Conservation (phyloP, 2,329 filamentous ascomycete species). For the Harringtonia aguacate region DNA sequence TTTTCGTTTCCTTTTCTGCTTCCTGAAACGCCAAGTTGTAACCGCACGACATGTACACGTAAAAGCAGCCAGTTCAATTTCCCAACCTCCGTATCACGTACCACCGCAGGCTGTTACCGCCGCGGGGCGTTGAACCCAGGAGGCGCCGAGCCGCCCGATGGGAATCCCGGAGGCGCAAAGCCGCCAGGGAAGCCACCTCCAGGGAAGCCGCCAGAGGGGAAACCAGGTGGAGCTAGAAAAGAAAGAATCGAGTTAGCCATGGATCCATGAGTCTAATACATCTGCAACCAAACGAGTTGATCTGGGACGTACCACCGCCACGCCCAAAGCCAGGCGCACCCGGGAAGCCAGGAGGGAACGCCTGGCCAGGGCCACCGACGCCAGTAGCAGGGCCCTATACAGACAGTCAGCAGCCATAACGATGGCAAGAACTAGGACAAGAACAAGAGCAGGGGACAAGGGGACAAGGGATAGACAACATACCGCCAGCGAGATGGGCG, state of each 20-base stretch:
- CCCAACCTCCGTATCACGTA: slow-evolving; percentile 7
- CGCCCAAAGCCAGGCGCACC: slow-evolving; percentile 41
- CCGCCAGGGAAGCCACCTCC: slow-evolving; percentile 31
- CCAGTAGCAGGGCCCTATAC: slow-evolving; percentile 68
- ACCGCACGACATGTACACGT: no score
- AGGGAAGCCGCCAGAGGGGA: slow-evolving; percentile 6
- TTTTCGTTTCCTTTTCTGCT: not conserved
- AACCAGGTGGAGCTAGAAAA: slow-evolving; percentile 26
- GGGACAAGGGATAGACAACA: slow-evolving; percentile 15
- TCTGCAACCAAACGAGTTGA: slow-evolving; percentile 4
- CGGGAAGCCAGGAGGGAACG: slow-evolving; percentile 40
- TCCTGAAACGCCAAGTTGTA: no score
- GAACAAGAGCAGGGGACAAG: not conserved
- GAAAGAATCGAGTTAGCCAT: slow-evolving; percentile 20
- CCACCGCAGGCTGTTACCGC: slow-evolving; percentile 27
- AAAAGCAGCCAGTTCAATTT: not conserved
- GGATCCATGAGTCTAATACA: not conserved
- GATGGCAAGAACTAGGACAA: slow-evolving; percentile 11
- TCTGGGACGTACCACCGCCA: slow-evolving; percentile 40
- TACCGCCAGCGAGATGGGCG: slow-evolving; percentile 70
- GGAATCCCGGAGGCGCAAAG: slow-evolving; percentile 23
- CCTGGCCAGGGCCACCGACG: slow-evolving; percentile 60
- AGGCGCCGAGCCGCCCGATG: slow-evolving; percentile 44
- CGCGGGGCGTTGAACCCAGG: slow-evolving; percentile 65
- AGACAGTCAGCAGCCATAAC: slow-evolving; percentile 1